Evolutionary conservation across 2,329 filamentous ascomycete species (phyloP).

Genomic region (Trichophyton equinum): DNA sequence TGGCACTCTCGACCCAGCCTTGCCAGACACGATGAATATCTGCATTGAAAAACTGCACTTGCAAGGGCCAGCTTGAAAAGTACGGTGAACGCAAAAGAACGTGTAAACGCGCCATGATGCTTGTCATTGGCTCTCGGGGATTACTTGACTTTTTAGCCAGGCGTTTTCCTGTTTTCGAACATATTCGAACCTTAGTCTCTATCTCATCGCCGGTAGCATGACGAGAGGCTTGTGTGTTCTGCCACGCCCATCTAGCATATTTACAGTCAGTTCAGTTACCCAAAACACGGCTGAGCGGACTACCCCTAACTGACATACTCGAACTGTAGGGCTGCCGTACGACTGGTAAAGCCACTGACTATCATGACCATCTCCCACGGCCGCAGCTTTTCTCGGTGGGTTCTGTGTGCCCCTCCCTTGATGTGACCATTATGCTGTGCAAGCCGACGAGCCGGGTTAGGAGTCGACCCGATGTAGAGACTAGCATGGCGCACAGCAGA

Average conservation of each 20-base stretch:
- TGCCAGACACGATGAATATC: conserved; percentile 62
- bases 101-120: conserved; percentile 67
- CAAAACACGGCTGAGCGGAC: background rate
- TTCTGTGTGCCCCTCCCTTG: conserved; percentile 70
- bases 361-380: conserved; percentile 88
- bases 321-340: conserved; percentile 80
- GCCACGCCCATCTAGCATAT: conserved; percentile 70
- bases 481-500: conserved; percentile 58
- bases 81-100: conserved; percentile 65
- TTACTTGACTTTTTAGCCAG: conserved; percentile 39
- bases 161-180: conserved; percentile 17
- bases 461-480: conserved; percentile 85
- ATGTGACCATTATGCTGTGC: conserved; percentile 81
- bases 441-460: conserved; percentile 70
- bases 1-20: conserved; percentile 41
- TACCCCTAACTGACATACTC: conserved; percentile 48
- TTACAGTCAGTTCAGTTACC: conserved; percentile 1
- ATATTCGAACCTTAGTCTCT: conserved; percentile 20
- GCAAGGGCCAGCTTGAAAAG: conserved; percentile 72
- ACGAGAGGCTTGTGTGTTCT: conserved; percentile 66
- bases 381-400: conserved; percentile 52
- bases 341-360: conserved; percentile 78
- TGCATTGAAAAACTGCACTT: conserved; percentile 61
- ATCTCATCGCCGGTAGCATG: conserved; percentile 51
- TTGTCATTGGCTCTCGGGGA: conserved; percentile 49